Conservation (phyloP, 345 rosid genomes). For the Rhizophora mangle region DNA sequence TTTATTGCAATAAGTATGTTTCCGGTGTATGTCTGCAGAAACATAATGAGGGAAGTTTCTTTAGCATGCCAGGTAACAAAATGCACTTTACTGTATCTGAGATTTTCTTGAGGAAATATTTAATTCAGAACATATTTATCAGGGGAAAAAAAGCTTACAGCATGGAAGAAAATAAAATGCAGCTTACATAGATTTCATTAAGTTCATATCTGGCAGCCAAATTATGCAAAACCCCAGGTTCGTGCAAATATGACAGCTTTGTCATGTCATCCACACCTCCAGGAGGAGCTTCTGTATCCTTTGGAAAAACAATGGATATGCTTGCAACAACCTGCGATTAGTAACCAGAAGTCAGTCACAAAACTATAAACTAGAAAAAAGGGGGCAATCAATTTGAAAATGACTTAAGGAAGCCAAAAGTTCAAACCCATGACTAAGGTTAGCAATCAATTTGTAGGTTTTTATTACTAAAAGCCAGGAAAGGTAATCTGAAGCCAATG, state of each 20-base stretch:
- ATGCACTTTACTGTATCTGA: background rate
- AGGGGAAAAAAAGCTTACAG: background rate
- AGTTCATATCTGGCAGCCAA: slow-evolving; percentile 95
- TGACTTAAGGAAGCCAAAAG: slow-evolving; percentile 11
- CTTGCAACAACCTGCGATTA: slow-evolving; percentile 71
- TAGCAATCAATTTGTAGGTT: too few relatives aligned
- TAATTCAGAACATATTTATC: slow-evolving; percentile 6
- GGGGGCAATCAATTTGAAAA: slow-evolving; percentile 7
- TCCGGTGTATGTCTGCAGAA: slow-evolving; percentile 89
- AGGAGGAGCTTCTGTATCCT: slow-evolving; percentile 94
- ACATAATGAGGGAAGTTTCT: slow-evolving; percentile 8
- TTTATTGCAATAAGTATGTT: slow-evolving; percentile 96
- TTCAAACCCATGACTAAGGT: slow-evolving; percentile 9
- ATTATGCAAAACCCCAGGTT: slow-evolving; percentile 94
- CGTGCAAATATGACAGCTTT: slow-evolving; percentile 96
- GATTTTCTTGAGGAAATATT: slow-evolving; percentile 14
- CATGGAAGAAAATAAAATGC: slow-evolving; percentile 16
- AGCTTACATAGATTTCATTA: slow-evolving; percentile 90
- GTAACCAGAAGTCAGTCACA: slow-evolving; percentile 9
- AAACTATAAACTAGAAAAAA: slow-evolving; percentile 8
- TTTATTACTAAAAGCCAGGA: too few relatives aligned
- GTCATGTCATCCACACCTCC: slow-evolving; percentile 99
- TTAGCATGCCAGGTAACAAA: slow-evolving; percentile 17
- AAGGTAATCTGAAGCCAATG: background rate
- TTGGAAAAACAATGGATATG: slow-evolving; percentile 77